These are phyloP conservation scores for Aspergillus arachidicola DNA, from an alignment of 2,329 filamentous ascomycete genomes.

Conservation along the genomic window DNA sequence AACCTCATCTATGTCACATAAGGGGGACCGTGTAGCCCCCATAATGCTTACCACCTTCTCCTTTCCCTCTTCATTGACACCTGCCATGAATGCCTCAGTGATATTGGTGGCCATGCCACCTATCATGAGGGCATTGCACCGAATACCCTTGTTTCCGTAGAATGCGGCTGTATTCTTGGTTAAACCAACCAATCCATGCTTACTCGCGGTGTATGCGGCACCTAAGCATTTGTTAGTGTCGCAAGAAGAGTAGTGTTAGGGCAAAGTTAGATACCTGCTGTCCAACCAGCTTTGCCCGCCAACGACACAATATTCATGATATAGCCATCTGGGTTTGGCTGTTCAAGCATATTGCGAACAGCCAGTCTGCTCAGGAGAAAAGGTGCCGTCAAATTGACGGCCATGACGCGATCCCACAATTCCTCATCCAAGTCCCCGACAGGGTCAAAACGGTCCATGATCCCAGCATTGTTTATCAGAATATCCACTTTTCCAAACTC, in stretches of 20 bases:
- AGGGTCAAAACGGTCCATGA: conserved; percentile 60
- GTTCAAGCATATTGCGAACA: conserved; percentile 50
- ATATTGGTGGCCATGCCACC: conserved; percentile 63
- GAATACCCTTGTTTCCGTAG: conserved; percentile 59
- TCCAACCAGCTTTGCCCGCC: conserved; percentile 48
- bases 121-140: conserved; percentile 54
- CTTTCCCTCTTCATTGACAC: conserved; percentile 29
- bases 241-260: background rate
- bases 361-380: conserved; percentile 56
- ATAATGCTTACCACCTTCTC: conserved; percentile 20
- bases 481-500: conserved; percentile 56
- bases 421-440: conserved; percentile 51
- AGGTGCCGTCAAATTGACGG: conserved; percentile 60
- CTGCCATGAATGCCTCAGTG: conserved; percentile 42
- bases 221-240: conserved; percentile 29
- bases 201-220: conserved; percentile 56
- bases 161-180: conserved; percentile 61
- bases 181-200: conserved; percentile 58
- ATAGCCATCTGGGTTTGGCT: conserved; percentile 41
- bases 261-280: conserved; percentile 36
- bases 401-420: conserved; percentile 58
- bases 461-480: conserved; percentile 61
- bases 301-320: conserved; percentile 59
- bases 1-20: conserved; percentile 29
- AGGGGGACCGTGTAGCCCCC: conserved; percentile 16